Percentiles rank a stretch among this genome's conserved stretches.
These are phyloP conservation scores for Albifimbria verrucaria DNA, from an alignment of 2,329 filamentous ascomycete genomes.

Conservation along the genomic window DNA sequence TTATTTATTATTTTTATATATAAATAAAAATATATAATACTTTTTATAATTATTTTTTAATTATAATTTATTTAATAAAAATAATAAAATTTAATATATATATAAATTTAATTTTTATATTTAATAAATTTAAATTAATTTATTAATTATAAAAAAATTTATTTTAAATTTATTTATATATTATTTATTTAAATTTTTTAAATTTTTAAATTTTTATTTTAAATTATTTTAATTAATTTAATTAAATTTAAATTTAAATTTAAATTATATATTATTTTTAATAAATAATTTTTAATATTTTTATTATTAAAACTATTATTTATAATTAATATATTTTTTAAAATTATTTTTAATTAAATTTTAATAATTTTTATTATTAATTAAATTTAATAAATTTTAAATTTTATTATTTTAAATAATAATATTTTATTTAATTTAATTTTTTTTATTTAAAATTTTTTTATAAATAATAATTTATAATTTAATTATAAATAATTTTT, in stretches of 20 bases:
- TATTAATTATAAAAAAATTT: constrained; percentile 1
- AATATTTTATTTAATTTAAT: neutral
- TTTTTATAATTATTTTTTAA: constrained; percentile 3
- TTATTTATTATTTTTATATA: constrained; percentile 4
- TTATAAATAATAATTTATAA: neutral
- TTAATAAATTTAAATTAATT: too few relatives aligned
- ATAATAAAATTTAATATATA: neutral
- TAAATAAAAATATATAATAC: constrained; percentile 4
- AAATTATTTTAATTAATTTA: neutral
- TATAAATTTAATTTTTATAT: too few relatives aligned
- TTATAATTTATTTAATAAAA: constrained; percentile 3
- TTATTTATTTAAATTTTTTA: neutral
- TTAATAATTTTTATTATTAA: neutral
- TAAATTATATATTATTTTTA: constrained; percentile 2
- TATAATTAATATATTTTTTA: constrained; percentile 4
- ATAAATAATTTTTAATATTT: constrained; percentile 4
- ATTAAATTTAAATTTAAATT: neutral
- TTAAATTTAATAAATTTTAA: constrained; percentile 1
- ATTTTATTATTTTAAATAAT: neutral
- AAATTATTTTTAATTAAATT: neutral
- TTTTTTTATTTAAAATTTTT: too few relatives aligned
- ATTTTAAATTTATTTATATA: constrained; percentile 1
- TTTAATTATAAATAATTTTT: neutral
- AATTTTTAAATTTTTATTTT: neutral
- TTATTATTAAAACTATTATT: constrained; percentile 5